Evolutionary conservation across 2,329 filamentous ascomycete species (phyloP), one percentile per base, ranked within the genome.

Genomic region (Colletotrichum horii): DNA sequence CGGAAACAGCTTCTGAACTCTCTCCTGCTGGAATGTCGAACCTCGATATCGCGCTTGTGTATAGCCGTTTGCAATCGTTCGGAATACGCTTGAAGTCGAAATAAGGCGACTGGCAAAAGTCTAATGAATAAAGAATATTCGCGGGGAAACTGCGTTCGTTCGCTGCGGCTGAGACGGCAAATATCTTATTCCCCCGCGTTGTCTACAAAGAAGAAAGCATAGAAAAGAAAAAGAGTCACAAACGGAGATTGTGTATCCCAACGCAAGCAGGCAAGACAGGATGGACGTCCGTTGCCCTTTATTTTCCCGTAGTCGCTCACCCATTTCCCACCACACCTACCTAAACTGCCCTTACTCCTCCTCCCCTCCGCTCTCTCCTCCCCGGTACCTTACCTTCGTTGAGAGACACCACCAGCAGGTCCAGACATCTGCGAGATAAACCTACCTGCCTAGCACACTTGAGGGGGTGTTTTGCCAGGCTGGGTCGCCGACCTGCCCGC

Each of bases 341-440:
- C 16, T 28, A 12, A 38, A 22, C 14, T 38, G 11, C 28, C 22
- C 67, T 36, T 8, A 69, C 61, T 66, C 26, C 71, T 68, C 56
- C 34, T 61, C 52, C 52, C 32, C 26, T n/a, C 22, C 36, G 65
- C 55, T 69, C 65, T n/a, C 22, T 48, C 70, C 55, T 69, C 65
- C 56, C 64, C 38, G 64, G 64, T 62, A 62, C 36, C 67, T 70
- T 70, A 52, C 38, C 52, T 69, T 56, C 66, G 70, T 73, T 75
- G 70, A 73, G 73, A 56, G 65, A 62, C 32, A 61, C 70, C 26
- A 36, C 30, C 28, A 34, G 28, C 58, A 62, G n/a, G 43, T 14
- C 43, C 43, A 34, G 56, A 34, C 62, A 58, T 36, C 67, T 70
- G 67, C 67, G 36, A 69, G 38, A 62, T 70, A 62, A 70, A 69